Evolutionary conservation across 2,329 filamentous ascomycete species (phyloP), one percentile per base, ranked within the genome.

Genomic region (Coniella vitis): DNA sequence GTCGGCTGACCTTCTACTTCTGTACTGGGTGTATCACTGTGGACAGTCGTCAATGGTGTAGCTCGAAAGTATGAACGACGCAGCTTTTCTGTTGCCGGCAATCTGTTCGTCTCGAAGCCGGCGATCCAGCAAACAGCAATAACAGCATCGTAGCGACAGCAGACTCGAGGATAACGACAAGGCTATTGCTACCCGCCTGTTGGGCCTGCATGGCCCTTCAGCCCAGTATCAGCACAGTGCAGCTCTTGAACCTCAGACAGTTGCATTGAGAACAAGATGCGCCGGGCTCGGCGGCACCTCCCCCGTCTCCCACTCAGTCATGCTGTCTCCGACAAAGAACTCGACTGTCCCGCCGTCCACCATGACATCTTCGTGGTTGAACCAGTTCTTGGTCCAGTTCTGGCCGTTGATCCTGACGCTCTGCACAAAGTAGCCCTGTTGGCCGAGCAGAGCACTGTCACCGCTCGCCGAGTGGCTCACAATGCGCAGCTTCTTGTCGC

Each of bases 301-400:
- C 0, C 72, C 74, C 4, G 61, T 68, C 55, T 78, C 75, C 74
- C 73, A 76, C 3, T 55, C 47, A 21, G 56, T 65, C 50, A 58
- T 58, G 22, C 72, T 62, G 3, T 57, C 38, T 0, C 70, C 70
- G 31, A 76, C 54, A 20, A 65, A 64, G 58, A 78, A 78, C 57
- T 77, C 69, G 22, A 78, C 65, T 9, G 60, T 65, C 0, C 72
- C 72, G 0, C 71, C 73, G 19, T 68, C 57, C 0, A 62, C 57
- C 53, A 72, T 62, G 4, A 72, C 53, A 57, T 80, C 73, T 1
- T 70, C 66, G 58, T 80, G 75, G 48, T 71, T 66, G 16, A 81
- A 66, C 77, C 77, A 80, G 47, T 75, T 80, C 62, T 68, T 71
- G 1, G 64, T 56, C 77, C 76, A 79, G 0, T 48, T 2, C 46